Evolutionary conservation across 257 asterid species (phyloP).

Genomic region (Echites panduratus): DNA sequence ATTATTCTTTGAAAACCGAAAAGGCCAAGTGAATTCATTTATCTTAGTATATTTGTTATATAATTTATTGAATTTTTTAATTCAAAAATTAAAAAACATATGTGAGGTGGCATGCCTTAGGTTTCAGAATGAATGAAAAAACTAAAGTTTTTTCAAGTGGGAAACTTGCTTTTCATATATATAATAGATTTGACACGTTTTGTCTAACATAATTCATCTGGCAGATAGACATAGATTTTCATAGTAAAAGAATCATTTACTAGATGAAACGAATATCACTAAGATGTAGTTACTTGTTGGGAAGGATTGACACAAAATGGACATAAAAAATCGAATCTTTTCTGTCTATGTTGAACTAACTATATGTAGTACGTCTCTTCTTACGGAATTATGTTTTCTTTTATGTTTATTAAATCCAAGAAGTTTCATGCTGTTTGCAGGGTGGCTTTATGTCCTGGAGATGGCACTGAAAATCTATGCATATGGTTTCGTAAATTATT

Average conservation of each 20-base stretch:
- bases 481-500: constrained; percentile 78
- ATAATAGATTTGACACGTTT: not conserved
- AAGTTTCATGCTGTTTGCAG: constrained; percentile 42
- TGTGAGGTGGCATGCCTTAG: too few species aligned
- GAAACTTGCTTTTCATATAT: too few species aligned
- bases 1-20: too few species aligned
- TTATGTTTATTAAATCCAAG: constrained; percentile 9
- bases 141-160: too few species aligned
- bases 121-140: too few species aligned
- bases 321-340: not conserved
- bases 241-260: not conserved
- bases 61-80: too few species aligned
- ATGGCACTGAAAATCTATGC: constrained; percentile 81
- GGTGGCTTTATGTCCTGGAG: constrained; percentile 95
- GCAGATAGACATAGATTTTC: not conserved
- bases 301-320: not conserved
- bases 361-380: not conserved
- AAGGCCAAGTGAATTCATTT: too few species aligned
- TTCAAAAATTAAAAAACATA: too few species aligned
- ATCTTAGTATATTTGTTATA: too few species aligned
- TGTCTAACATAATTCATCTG: not conserved
- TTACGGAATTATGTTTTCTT: not conserved
- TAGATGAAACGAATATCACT: not conserved
- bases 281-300: not conserved
- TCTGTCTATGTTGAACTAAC: constrained; percentile 4